Conservation (phyloP, 2,329 filamentous ascomycete genomes). For the Penicillium hordei region DNA sequence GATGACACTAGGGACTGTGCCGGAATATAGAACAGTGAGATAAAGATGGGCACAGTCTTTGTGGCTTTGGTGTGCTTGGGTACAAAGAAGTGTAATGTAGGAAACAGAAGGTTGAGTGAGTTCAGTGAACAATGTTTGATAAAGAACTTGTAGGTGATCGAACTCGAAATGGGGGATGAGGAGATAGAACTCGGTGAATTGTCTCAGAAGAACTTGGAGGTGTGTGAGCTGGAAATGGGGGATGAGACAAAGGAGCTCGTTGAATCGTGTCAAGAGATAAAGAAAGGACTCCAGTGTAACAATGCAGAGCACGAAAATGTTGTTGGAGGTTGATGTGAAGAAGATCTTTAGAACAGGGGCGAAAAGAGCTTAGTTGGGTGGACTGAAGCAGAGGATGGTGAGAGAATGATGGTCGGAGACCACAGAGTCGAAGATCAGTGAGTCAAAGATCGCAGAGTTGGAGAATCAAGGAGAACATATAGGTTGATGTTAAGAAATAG, state of each 20-base stretch:
- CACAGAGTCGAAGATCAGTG: background rate
- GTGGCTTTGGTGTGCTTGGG: background rate
- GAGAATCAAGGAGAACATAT: background rate
- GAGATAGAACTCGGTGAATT: background rate
- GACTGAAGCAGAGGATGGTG: background rate
- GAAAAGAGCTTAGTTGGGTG: background rate
- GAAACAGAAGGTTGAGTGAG: background rate
- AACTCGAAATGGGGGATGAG: background rate
- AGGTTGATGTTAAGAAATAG: background rate
- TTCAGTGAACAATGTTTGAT: background rate
- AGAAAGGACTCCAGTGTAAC: background rate
- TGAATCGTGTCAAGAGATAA: background rate
- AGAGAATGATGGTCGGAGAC: background rate
- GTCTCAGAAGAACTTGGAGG: background rate
- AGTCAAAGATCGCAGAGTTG: background rate
- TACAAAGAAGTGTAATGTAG: background rate
- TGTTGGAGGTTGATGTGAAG: background rate
- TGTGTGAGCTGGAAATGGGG: background rate
- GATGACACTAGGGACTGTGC: background rate
- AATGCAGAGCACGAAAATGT: background rate
- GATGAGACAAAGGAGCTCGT: background rate
- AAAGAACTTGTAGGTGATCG: background rate
- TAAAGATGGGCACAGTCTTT: background rate
- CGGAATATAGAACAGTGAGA: too few relatives aligned
- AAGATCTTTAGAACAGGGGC: too few relatives aligned